Percentiles rank a stretch among this genome's conserved stretches.
These are phyloP conservation scores for Phytopythium mirpurense DNA, from an alignment of 352 stramenopile genomes.

Conservation along the genomic window DNA sequence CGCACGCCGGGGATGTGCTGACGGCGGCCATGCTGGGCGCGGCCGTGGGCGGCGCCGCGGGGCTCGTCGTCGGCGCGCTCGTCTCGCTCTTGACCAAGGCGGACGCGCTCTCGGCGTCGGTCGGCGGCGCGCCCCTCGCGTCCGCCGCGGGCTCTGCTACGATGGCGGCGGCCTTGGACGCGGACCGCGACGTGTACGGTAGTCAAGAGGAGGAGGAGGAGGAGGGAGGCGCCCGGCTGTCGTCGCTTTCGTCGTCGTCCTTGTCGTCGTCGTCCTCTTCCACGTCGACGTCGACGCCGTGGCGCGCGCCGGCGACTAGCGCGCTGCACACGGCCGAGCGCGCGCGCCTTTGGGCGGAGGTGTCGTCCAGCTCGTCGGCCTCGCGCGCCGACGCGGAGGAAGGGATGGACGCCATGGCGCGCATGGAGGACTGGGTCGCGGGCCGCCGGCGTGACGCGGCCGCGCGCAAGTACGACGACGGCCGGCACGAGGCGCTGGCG, in stretches of 20 bases:
- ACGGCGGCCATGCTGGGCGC: slow-evolving; percentile 54
- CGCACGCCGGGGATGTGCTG: slow-evolving; percentile 56
- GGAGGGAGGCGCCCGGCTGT: slow-evolving; percentile 11
- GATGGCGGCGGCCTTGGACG: neutral
- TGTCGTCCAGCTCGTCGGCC: slow-evolving; percentile 21
- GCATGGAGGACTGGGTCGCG: slow-evolving; percentile 48
- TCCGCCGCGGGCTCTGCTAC: neutral
- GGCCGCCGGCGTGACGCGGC: slow-evolving; percentile 22
- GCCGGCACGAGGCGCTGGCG: slow-evolving; percentile 42
- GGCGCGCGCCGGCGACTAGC: neutral
- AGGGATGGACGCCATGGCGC: slow-evolving; percentile 28
- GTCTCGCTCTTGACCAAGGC: slow-evolving; percentile 60
- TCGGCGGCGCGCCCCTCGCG: slow-evolving; percentile 1
- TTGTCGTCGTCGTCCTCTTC: neutral
- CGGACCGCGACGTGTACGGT: slow-evolving; percentile 2
- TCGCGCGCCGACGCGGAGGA: slow-evolving; percentile 11
- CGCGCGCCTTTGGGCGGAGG: slow-evolving; percentile 34
- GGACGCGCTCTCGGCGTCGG: slow-evolving; percentile 46
- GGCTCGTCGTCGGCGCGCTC: slow-evolving; percentile 48
- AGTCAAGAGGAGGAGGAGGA: neutral
- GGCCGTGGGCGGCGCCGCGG: slow-evolving; percentile 48
- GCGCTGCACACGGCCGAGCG: slow-evolving; percentile 14
- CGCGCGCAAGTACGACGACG: slow-evolving; percentile 39
- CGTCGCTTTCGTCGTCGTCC: neutral
- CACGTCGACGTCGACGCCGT: neutral